Base-by-base conservation (phyloP, 345 rosid species). In the Eucalyptus microcorys region DNA sequence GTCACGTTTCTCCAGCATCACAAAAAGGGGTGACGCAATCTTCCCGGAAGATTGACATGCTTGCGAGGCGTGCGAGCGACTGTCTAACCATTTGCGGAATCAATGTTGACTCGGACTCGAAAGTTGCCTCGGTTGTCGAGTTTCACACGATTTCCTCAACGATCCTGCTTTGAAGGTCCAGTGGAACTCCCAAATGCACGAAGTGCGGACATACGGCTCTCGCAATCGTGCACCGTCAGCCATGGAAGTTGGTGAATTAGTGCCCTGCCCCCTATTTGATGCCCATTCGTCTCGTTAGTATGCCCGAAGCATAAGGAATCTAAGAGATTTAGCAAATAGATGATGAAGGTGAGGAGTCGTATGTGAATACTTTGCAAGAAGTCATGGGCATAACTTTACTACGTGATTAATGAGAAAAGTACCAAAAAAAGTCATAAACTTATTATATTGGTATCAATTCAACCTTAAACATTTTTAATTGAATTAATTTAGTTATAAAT, bases 401-500 rank as follows among this genome's bases (percentile, higher is more conserved):
- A 47, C 4, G 4, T 47, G 48, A 47, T 47, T 47, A 47, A 47
- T 10, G 4, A 0, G 1, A 47, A 47, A 47, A 10, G 13, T 47
- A 47, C 48, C 13, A 10, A 47, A 47, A 47, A 47, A 47, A 47
- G 4, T 47, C 1, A 0, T 47, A 10, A 47, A 47, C 4, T 1
- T 47, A 47, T 47, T 47, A 47, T 0, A 47, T 47, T 10, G 0
- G 1, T 47, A 47, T 47, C 48, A 47, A 47, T 47, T 47, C 13
- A 3, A 1, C 13, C 13, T 47, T 47, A 47, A 10, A 47, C 0
- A 4, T 47, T 47, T 47, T 47, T 13, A 3, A 47, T 47, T 10
- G 1, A 0, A 10, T 10, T 47, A 47, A 47, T 47, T 47, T 47
- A 47, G 0, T 47, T 0, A 1, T 47, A 47, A 47, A 47, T 47